A percentile compares a stretch with the other conserved stretches of the same genome.
Conservation (phyloP, 108 stramenopile species). For the Discostella pseudostelligera region DNA sequence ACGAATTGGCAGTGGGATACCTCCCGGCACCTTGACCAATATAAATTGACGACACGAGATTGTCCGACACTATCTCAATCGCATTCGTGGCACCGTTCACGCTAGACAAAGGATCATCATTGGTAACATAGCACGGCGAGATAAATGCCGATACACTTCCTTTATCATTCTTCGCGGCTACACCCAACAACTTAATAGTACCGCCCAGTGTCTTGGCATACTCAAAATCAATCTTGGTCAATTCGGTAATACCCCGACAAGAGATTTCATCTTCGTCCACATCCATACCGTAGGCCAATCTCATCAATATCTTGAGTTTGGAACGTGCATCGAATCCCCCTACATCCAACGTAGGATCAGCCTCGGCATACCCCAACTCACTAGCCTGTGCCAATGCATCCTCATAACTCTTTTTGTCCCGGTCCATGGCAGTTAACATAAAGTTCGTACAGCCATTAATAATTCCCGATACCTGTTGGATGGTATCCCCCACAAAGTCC, state of each 20-base stretch:
- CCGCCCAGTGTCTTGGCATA: constrained; percentile 91
- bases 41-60: constrained; percentile 72
- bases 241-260: constrained; percentile 82
- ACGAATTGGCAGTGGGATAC: constrained; percentile 87
- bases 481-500: constrained; percentile 91
- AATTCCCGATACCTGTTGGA: constrained; percentile 83
- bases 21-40: constrained; percentile 90
- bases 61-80: constrained; percentile 74
- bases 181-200: constrained; percentile 84
- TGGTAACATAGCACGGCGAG: constrained; percentile 76
- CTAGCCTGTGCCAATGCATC: constrained; percentile 88
- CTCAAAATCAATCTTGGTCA: constrained; percentile 85
- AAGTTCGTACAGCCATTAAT: constrained; percentile 99
- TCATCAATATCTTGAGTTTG: constrained; percentile 87
- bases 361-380: constrained; percentile 91
- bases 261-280: constrained; percentile 82
- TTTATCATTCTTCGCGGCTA: constrained; percentile 56
- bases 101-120: constrained; percentile 66
- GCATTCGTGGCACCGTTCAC: constrained; percentile 88
- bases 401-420: constrained; percentile 86
- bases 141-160: constrained; percentile 80
- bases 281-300: constrained; percentile 84
- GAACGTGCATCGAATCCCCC: constrained; percentile 89
- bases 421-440: constrained; percentile 97
- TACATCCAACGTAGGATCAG: constrained; percentile 92